phyloP scores from a whole-genome alignment of 208 protist genomes.

The Trypanosoma lewisi region DNA sequence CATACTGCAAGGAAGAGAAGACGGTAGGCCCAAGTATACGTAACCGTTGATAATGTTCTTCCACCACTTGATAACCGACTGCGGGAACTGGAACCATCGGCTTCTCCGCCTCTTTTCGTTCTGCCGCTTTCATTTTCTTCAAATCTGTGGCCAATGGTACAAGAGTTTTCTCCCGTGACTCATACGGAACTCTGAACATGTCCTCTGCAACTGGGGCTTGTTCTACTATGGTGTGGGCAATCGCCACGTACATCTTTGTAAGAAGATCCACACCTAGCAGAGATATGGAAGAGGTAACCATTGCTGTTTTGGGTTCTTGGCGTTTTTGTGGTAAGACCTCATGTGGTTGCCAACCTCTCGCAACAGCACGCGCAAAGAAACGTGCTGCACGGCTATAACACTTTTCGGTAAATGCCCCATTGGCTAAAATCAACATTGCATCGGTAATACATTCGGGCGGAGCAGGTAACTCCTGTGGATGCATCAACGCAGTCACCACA shows the following conservation, averaged over 20 bases:
- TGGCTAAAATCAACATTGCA: slow-evolving; percentile 79
- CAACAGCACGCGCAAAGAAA: slow-evolving; percentile 74
- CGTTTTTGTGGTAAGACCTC: slow-evolving; percentile 1
- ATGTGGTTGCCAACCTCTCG: slow-evolving; percentile 66
- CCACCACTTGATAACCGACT: slow-evolving; percentile 67
- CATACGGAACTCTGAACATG: slow-evolving; percentile 79
- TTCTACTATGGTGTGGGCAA: slow-evolving; percentile 65
- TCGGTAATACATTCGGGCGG: slow-evolving; percentile 49
- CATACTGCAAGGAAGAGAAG: slow-evolving; percentile 65
- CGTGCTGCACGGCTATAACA: slow-evolving; percentile 48
- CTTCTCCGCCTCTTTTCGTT: slow-evolving; percentile 62
- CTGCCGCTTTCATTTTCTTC: slow-evolving; percentile 28
- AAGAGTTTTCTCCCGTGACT: slow-evolving; percentile 44
- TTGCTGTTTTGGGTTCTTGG: background rate
- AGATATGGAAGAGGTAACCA: slow-evolving; percentile 1
- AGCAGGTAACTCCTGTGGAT: slow-evolving; percentile 10
- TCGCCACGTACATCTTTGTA: slow-evolving; percentile 70
- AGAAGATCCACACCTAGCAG: slow-evolving; percentile 34
- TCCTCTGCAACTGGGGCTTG: slow-evolving; percentile 55
- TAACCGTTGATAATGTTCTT: slow-evolving; percentile 59
- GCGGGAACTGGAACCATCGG: slow-evolving; percentile 49
- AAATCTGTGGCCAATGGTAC: slow-evolving; percentile 9
- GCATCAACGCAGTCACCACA: slow-evolving; percentile 29
- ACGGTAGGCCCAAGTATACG: slow-evolving; percentile 80
- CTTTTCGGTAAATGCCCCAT: slow-evolving; percentile 61